Base-by-base conservation (phyloP, 768 basidiomycete species). In the Amyloporia xantha region DNA sequence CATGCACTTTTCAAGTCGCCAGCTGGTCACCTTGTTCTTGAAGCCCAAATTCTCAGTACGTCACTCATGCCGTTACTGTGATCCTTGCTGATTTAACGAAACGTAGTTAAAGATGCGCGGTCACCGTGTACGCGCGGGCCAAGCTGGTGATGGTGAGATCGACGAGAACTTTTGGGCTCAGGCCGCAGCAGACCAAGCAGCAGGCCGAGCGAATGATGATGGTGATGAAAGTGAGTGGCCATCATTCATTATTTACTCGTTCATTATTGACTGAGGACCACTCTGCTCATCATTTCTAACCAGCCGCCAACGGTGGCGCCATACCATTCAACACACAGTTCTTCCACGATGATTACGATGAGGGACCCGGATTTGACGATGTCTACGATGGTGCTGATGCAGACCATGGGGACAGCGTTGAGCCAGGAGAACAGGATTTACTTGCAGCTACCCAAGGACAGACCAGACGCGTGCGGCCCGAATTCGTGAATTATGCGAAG, bases 111-210 rank as follows among this genome's bases (percentile, higher is more conserved):
- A 81, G 61, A 93, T 96, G 91, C 82, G 93, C 12, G 87, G 89
- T 6, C 81, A 81, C 47, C 74, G 75, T 30, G 79, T 74, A 25
- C 57, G 64, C 44, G 54, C 71, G 40, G 79, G 82, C 49, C 75
- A 80, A 48, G 73, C 76, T 24, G 79, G 76, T 24, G 85, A 92
- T 54, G 92, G 87, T 24, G 93, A 96, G 66, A 84, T 95, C 23
- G 95, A 97, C 62, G 92, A 94, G 68, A 82, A 88, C 53, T 98
- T 93, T 72, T 98, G 96, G 96, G 94, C 93, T 0, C 87, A 91
- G 58, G 91, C 91, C 3, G 93, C 92, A 9, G 91, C 90, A 0
- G 81, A 88, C 44, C 84, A 89, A 64, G 83, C 82, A 12, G 85
- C 77, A 7, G 79, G 71, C 9, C 77, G 76, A 15, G 56, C 64